These are phyloP conservation scores for Fusarium pseudoanthophilum DNA, from an alignment of 2,329 filamentous ascomycete species.

Conservation along the genomic window DNA sequence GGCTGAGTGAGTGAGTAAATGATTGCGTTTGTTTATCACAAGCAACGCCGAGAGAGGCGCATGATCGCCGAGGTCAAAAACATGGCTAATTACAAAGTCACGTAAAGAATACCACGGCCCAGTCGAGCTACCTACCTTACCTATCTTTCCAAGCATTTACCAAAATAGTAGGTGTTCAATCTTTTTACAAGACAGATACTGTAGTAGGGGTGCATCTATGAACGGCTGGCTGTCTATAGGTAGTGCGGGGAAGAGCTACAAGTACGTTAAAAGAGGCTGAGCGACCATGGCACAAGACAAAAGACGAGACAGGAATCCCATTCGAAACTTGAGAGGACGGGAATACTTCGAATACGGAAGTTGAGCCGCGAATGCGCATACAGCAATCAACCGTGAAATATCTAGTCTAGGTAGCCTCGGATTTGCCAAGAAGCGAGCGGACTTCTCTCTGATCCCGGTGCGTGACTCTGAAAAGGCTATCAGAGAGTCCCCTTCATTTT, in stretches of 20 bases:
- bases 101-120: background rate
- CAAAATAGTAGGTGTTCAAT: conserved; percentile 22
- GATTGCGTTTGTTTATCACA: conserved; percentile 20
- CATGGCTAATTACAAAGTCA: background rate
- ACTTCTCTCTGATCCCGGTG: background rate
- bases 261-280: background rate
- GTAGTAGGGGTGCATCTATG: conserved; percentile 11
- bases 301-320: background rate
- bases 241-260: conserved; percentile 9
- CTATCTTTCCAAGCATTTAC: background rate
- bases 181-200: background rate
- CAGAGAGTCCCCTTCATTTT: background rate
- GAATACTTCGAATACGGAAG: conserved; percentile 28
- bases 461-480: background rate
- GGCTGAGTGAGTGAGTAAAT: background rate
- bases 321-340: conserved; percentile 2
- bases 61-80: conserved; percentile 29
- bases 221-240: background rate
- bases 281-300: background rate
- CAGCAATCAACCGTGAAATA: background rate
- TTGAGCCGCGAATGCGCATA: conserved; percentile 6
- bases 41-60: conserved; percentile 29
- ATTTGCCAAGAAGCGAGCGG: conserved; percentile 21
- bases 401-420: background rate
- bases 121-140: background rate